phyloP scores from a whole-genome alignment of 352 stramenopile genomes.

The Phytophthora nicotianae region DNA sequence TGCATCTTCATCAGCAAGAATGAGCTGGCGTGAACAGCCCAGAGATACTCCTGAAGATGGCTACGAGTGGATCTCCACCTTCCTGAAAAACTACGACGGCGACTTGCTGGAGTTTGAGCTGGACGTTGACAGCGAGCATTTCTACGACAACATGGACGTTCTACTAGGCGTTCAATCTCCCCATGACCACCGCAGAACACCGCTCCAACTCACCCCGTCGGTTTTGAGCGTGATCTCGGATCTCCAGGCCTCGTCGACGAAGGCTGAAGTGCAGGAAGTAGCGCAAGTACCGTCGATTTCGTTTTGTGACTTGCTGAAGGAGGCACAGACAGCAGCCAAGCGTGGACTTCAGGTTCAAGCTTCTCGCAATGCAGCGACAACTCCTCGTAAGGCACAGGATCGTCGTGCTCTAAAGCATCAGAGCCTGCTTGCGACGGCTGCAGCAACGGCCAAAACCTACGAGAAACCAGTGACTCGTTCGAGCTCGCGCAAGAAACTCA shows the following conservation, averaged over 20 bases:
- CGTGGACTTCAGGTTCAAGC: not conserved
- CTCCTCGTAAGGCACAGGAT: constrained; percentile 15
- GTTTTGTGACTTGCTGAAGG: constrained; percentile 19
- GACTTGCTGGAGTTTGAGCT: constrained; percentile 45
- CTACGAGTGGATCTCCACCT: constrained; percentile 35
- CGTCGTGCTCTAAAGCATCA: not conserved
- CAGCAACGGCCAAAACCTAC: not conserved
- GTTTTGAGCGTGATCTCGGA: constrained; percentile 21
- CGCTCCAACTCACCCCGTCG: constrained; percentile 16
- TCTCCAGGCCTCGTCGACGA: not conserved
- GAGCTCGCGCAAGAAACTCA: constrained; percentile 30
- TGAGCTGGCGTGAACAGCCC: constrained; percentile 11
- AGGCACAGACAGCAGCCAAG: constrained; percentile 10
- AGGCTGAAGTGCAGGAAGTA: not conserved
- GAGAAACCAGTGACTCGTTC: constrained; percentile 25
- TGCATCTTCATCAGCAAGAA: constrained; percentile 1
- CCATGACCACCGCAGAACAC: constrained; percentile 5
- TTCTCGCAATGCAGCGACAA: constrained; percentile 13
- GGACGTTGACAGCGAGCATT: constrained; percentile 33
- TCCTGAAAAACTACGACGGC: constrained; percentile 31
- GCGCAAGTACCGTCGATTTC: constrained; percentile 1
- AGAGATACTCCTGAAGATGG: constrained; percentile 7
- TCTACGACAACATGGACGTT: constrained; percentile 35
- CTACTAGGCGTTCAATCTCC: constrained; percentile 6
- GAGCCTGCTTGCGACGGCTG: not conserved